Evolutionary conservation across 305 asterid genomes (phyloP).

Genomic region (Rubia balearica): DNA sequence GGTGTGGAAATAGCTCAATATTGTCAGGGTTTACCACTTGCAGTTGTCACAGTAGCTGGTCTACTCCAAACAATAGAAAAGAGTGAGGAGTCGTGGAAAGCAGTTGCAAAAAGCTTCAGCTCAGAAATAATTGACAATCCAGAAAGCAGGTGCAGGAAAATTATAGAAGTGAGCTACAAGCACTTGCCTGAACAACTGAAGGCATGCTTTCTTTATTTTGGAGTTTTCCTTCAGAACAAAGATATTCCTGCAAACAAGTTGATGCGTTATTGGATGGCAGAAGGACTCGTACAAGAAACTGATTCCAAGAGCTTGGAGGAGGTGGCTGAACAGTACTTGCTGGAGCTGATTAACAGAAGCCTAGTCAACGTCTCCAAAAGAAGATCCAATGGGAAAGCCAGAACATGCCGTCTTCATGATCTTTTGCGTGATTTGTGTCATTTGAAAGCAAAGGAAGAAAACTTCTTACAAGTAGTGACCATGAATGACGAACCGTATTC

Average conservation of each 20-base stretch:
- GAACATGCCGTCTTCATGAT: constrained; percentile 22
- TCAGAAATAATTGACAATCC: constrained; percentile 2
- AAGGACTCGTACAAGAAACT: constrained; percentile 16
- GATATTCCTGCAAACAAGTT: constrained; percentile 18
- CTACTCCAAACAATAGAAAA: constrained; percentile 14
- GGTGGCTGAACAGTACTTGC: constrained; percentile 19
- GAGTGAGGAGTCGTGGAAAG: constrained; percentile 7
- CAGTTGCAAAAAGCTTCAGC: constrained; percentile 3
- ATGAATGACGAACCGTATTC: not conserved
- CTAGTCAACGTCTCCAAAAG: constrained; percentile 8
- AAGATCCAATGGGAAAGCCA: constrained; percentile 16
- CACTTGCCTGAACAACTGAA: constrained; percentile 22
- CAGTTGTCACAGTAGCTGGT: constrained; percentile 22
- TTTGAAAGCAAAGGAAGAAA: constrained; percentile 17
- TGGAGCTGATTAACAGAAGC: constrained; percentile 21
- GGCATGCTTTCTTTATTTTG: constrained; percentile 26
- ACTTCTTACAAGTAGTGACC: constrained; percentile 9
- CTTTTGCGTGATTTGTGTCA: constrained; percentile 18
- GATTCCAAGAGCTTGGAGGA: constrained; percentile 10
- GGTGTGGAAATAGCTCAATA: constrained; percentile 21
- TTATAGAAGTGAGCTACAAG: constrained; percentile 24
- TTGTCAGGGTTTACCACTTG: constrained; percentile 27
- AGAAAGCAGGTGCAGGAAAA: constrained; percentile 13
- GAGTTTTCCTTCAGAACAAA: constrained; percentile 14
- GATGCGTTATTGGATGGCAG: constrained; percentile 22